Percentiles rank a stretch among this genome's conserved stretches.
Evolutionary conservation across 345 rosid species (phyloP).

Genomic region (Microthlaspi erraticum): DNA sequence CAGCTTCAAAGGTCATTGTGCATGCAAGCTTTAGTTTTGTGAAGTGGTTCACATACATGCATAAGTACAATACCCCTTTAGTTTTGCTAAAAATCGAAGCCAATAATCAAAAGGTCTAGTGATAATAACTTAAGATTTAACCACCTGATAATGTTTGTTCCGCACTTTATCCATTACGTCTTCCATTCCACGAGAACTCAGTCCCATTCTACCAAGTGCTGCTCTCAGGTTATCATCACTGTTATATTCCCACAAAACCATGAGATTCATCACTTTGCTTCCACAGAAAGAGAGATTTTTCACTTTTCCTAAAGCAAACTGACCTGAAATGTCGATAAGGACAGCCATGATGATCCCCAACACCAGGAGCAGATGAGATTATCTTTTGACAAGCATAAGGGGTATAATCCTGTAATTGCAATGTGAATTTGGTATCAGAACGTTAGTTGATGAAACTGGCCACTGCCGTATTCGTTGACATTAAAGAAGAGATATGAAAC

Average conservation of each 20-base stretch:
- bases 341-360: constrained; percentile 93
- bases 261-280: constrained; percentile 10
- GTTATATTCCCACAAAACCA: constrained; percentile 25
- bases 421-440: constrained; percentile 23
- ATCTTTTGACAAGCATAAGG: constrained; percentile 93
- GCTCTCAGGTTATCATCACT: constrained; percentile 90
- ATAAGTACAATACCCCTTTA: constrained; percentile 12
- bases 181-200: constrained; percentile 63
- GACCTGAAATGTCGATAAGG: constrained; percentile 97
- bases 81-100: constrained; percentile 7
- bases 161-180: constrained; percentile 82
- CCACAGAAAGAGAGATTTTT: neutral
- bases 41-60: constrained; percentile 16
- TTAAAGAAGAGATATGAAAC: neutral
- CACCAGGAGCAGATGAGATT: constrained; percentile 76
- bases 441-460: neutral
- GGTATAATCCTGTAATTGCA: constrained; percentile 79
- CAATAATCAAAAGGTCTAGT: constrained; percentile 17
- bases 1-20: constrained; percentile 85
- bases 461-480: neutral
- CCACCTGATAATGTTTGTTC: constrained; percentile 87
- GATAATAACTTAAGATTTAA: constrained; percentile 3
- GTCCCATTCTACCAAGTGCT: constrained; percentile 82
- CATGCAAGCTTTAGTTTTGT: constrained; percentile 73
- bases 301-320: constrained; percentile 7